These are phyloP conservation scores for Trichophyton benhamiae DNA, from an alignment of 2,329 filamentous ascomycete genomes.

Conservation along the genomic window DNA sequence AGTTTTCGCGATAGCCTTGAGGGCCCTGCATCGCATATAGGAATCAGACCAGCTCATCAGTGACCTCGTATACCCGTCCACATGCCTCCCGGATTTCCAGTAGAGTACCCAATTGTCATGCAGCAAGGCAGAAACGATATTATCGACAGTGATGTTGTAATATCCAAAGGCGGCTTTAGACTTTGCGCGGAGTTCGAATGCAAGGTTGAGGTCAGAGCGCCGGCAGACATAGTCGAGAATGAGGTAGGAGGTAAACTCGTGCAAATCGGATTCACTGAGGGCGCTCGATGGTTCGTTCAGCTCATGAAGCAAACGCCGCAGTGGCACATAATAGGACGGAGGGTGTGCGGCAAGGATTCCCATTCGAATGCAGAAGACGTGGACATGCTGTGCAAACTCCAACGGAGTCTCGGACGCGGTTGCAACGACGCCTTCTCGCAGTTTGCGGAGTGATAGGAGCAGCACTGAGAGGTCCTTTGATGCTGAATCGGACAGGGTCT, in stretches of 20 bases:
- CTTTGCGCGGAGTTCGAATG: slow-evolving; percentile 51
- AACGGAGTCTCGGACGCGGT: slow-evolving; percentile 58
- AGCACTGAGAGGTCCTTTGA: slow-evolving; percentile 59
- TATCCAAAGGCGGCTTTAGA: slow-evolving; percentile 43
- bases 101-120: slow-evolving; percentile 76
- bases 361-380: slow-evolving; percentile 80
- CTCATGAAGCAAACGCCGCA: slow-evolving; percentile 61
- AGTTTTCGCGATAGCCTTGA: slow-evolving; percentile 75
- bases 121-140: slow-evolving; percentile 56
- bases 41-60: slow-evolving; percentile 73
- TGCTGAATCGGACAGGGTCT: slow-evolving; percentile 21
- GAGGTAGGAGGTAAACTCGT: slow-evolving; percentile 68
- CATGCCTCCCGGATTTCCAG: slow-evolving; percentile 54
- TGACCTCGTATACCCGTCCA: slow-evolving; percentile 68
- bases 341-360: slow-evolving; percentile 69
- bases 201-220: slow-evolving; percentile 59
- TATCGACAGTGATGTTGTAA: slow-evolving; percentile 55
- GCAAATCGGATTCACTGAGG: slow-evolving; percentile 58
- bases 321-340: slow-evolving; percentile 80
- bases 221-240: slow-evolving; percentile 84
- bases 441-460: slow-evolving; percentile 74
- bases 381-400: slow-evolving; percentile 73
- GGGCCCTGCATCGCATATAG: slow-evolving; percentile 58
- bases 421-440: slow-evolving; percentile 75
- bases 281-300: slow-evolving; percentile 55